These are phyloP conservation scores for Sporothrix brasiliensis DNA, from an alignment of 2,329 filamentous ascomycete species.

Conservation along the genomic window DNA sequence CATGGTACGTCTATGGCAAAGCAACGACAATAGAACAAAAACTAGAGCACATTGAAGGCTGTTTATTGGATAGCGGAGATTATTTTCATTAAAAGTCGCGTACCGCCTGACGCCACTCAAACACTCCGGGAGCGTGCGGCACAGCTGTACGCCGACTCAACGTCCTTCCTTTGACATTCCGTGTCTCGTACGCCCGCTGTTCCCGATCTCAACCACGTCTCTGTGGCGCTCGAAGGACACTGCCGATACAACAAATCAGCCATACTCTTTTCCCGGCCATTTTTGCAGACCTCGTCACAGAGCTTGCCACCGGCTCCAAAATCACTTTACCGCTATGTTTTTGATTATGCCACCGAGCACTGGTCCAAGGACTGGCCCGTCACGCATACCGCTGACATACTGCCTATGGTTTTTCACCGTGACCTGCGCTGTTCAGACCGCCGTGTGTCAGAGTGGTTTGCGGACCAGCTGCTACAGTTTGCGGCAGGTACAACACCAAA, in stretches of 20 bases:
- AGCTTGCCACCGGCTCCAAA: not conserved
- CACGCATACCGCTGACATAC: slow-evolving; percentile 26
- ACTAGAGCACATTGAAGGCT: too few species aligned
- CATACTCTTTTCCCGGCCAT: slow-evolving; percentile 8
- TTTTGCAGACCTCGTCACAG: not conserved
- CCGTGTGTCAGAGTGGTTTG: slow-evolving; percentile 9
- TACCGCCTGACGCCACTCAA: not conserved
- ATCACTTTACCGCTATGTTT: slow-evolving; percentile 24
- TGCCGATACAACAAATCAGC: slow-evolving; percentile 24
- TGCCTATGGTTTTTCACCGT: slow-evolving; percentile 23
- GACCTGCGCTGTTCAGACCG: not conserved
- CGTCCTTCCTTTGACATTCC: not conserved
- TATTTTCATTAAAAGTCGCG: not conserved
- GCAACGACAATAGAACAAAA: too few species aligned
- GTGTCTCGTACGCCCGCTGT: not conserved
- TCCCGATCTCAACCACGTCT: not conserved
- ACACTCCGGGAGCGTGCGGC: slow-evolving; percentile 5
- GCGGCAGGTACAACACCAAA: not conserved
- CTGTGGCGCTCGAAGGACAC: slow-evolving; percentile 28
- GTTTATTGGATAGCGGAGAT: slow-evolving; percentile 44
- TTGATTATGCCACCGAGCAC: slow-evolving; percentile 13
- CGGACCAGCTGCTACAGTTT: slow-evolving; percentile 16
- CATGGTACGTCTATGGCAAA: too few species aligned
- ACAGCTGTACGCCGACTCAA: not conserved
- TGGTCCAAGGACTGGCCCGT: slow-evolving; percentile 22